Evolutionary conservation across 305 asterid genomes (phyloP), one percentile per base, ranked within the genome.

Genomic region (Fraxinus angustifolia): DNA sequence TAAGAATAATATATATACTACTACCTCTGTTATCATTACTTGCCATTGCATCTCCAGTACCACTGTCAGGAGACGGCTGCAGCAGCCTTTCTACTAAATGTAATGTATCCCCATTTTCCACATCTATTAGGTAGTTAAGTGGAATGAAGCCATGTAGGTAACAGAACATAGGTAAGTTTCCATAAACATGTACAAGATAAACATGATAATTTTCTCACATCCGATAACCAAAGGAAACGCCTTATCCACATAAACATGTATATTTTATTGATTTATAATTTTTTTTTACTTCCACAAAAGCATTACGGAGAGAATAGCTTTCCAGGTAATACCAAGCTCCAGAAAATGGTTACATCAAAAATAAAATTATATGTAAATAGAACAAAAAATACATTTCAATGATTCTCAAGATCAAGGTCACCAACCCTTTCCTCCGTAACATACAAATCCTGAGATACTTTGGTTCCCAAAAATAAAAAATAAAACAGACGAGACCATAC

Each of bases 61-160:
- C 84, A 76, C 88, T 48, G 74, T 87, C 88, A 34, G 94, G 70
- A 75, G 93, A 80, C 31, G 96, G 88, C 78, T 90, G 97, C 38
- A 83, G 87, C 82, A 90, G 99, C 85, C 97, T 90, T 84, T 85
- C 95, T 48, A 95, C 98, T 81, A 95, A 87, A 85, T 95, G 99
- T 73, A 95, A 85, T 12, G 98, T 95, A 87, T 91, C 92, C 74
- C 92, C 98, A 85, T 87, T 90, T 86, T 95, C 98, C 81, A 95
- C 90, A 78, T 92, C 98, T 95, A 75, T 78, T 60, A 76, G 30
- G 73, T 58, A 58, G 91, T 93, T 81, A 95, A 88, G 97, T 77
- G 65, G 78, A 73, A 65, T 7, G 42, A 71, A 71, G 74, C 58
- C 67, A 79, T 73, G 79, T 36, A 84, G 75, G 76, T 26, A 48